These are phyloP conservation scores for Chenopodium album DNA, from an alignment of 148 eudicot genomes.

Conservation along the genomic window DNA sequence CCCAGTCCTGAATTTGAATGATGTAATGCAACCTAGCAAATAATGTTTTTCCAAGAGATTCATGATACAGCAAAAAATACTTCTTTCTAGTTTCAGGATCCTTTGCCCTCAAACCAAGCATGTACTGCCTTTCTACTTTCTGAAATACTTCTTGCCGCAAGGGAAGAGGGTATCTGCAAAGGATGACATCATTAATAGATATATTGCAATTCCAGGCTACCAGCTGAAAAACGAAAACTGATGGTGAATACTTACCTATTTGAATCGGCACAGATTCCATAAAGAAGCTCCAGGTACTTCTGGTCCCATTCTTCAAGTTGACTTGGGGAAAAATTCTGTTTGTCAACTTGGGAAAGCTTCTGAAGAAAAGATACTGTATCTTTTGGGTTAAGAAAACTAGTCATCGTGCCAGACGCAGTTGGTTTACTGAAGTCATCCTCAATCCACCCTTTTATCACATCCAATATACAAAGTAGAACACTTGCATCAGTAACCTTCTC, in stretches of 20 bases:
- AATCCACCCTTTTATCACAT: conserved; percentile 87
- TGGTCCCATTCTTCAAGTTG: conserved; percentile 85
- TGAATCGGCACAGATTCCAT: conserved; percentile 92
- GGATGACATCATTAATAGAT: conserved; percentile 21
- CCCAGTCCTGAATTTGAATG: conserved; percentile 96
- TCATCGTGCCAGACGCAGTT: conserved; percentile 52
- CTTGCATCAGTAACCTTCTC: conserved; percentile 88
- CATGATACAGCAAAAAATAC: conserved; percentile 85
- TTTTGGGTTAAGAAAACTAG: conserved; percentile 64
- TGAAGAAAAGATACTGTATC: conserved; percentile 93
- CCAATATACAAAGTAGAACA: conserved; percentile 88
- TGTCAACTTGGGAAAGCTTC: conserved; percentile 95
- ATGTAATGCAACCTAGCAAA: conserved; percentile 86
- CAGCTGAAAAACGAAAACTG: background rate
- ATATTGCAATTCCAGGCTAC: background rate
- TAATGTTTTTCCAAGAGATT: conserved; percentile 76
- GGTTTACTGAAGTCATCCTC: conserved; percentile 80
- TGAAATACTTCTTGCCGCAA: conserved; percentile 86
- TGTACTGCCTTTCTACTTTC: conserved; percentile 89
- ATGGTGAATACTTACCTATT: conserved; percentile 51
- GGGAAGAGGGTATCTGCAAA: conserved; percentile 65
- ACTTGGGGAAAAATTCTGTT: conserved; percentile 59
- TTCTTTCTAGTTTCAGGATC: conserved; percentile 84
- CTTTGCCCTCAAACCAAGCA: conserved; percentile 97
- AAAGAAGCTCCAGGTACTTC: conserved; percentile 82